These are phyloP conservation scores for Phaeophleospora eucalypticola DNA, from an alignment of 2,329 filamentous ascomycete species.

Conservation along the genomic window DNA sequence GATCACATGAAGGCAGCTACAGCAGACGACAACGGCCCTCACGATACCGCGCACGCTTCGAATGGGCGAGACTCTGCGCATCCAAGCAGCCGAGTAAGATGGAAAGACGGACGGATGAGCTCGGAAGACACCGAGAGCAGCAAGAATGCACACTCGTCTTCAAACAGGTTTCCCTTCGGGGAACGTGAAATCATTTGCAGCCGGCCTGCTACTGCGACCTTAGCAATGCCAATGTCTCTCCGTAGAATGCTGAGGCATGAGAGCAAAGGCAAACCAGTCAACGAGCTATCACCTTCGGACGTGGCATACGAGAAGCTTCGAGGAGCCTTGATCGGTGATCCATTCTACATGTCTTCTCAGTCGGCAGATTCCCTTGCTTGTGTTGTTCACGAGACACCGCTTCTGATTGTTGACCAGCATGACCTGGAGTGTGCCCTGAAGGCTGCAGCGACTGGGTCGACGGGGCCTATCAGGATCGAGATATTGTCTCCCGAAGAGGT, in stretches of 20 bases:
- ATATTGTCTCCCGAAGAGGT: background rate
- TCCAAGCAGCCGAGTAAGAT: conserved; percentile 1
- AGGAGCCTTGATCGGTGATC: conserved; percentile 7
- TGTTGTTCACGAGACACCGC: background rate
- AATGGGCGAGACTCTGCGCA: background rate
- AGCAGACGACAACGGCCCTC: too few relatives aligned
- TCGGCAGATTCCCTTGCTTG: conserved; percentile 6
- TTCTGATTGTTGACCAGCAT: conserved; percentile 8
- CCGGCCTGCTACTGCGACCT: background rate
- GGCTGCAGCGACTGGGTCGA: background rate
- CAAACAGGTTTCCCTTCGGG: conserved; percentile 7
- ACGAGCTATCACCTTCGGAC: conserved; percentile 13
- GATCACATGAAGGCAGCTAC: too few relatives aligned
- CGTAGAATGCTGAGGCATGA: background rate
- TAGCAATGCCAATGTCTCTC: background rate
- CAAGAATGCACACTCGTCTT: background rate
- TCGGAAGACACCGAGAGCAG: background rate
- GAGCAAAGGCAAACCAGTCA: background rate
- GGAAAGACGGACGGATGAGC: conserved; percentile 5
- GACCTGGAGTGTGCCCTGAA: conserved; percentile 11
- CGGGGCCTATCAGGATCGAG: background rate
- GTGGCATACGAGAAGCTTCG: conserved; percentile 12
- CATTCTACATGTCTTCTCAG: conserved; percentile 4
- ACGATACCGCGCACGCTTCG: too few relatives aligned
- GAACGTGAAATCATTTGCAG: conserved; percentile 10